These are phyloP conservation scores for Fusarium staphyleae DNA, from an alignment of 2,329 filamentous ascomycete species.

Conservation along the genomic window DNA sequence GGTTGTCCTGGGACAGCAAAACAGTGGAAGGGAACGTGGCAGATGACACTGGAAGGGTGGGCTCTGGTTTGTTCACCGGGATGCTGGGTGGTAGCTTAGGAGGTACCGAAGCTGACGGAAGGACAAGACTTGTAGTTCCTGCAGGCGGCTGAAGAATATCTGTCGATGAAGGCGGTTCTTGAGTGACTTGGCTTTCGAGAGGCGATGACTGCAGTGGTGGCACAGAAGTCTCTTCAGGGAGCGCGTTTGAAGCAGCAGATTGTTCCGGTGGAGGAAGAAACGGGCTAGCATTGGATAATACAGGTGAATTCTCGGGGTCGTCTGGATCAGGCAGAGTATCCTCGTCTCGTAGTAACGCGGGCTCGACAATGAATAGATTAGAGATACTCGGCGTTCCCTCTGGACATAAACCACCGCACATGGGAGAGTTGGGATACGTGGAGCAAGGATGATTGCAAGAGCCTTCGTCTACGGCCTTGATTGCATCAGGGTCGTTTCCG, in stretches of 20 bases:
- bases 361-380: constrained; percentile 44
- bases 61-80: neutral
- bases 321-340: constrained; percentile 12
- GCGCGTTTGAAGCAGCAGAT: constrained; percentile 15
- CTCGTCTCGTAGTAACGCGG: constrained; percentile 15
- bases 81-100: neutral
- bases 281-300: neutral
- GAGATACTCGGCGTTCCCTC: constrained; percentile 40
- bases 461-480: constrained; percentile 41
- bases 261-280: neutral
- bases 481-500: constrained; percentile 43
- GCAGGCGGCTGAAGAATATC: neutral
- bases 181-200: neutral
- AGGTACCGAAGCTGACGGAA: neutral
- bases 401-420: constrained; percentile 46
- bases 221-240: constrained; percentile 5
- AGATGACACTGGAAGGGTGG: neutral
- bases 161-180: neutral
- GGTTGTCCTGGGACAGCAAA: neutral
- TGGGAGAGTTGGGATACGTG: constrained; percentile 40
- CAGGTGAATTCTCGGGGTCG: constrained; percentile 10
- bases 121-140: neutral
- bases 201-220: neutral
- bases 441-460: constrained; percentile 45
- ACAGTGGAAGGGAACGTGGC: constrained; percentile 4